These are phyloP conservation scores for Phialocephala sp. DNA, from an alignment of 2,329 filamentous ascomycete genomes.

Conservation along the genomic window DNA sequence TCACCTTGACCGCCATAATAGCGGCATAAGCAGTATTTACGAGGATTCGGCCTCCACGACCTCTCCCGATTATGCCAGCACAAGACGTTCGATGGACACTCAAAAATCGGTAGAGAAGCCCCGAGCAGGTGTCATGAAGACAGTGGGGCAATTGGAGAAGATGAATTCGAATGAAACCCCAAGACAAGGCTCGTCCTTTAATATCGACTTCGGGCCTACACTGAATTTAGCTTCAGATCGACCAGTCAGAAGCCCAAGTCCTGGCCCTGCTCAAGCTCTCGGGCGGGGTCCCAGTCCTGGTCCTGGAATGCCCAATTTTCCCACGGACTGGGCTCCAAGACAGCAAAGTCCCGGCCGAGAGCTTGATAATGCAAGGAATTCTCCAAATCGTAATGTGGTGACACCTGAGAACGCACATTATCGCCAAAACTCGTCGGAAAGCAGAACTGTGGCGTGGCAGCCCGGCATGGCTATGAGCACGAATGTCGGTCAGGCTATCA, in stretches of 20 bases:
- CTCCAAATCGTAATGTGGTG: slow-evolving; percentile 49
- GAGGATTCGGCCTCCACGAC: slow-evolving; percentile 68
- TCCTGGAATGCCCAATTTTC: slow-evolving; percentile 56
- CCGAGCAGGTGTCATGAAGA: slow-evolving; percentile 80
- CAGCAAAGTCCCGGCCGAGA: slow-evolving; percentile 29
- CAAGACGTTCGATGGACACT: slow-evolving; percentile 40
- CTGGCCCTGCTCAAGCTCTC: slow-evolving; percentile 65
- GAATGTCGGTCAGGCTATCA: slow-evolving; percentile 54
- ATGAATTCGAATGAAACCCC: slow-evolving; percentile 15
- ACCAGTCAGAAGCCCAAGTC: slow-evolving; percentile 33
- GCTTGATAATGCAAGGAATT: slow-evolving; percentile 42
- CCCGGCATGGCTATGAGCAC: slow-evolving; percentile 65
- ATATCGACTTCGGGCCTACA: slow-evolving; percentile 86
- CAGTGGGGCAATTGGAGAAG: slow-evolving; percentile 59
- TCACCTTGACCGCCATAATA: slow-evolving; percentile 44
- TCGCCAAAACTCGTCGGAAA: slow-evolving; percentile 57
- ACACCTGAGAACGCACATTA: slow-evolving; percentile 45
- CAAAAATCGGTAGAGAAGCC: slow-evolving; percentile 66
- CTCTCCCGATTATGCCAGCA: slow-evolving; percentile 81
- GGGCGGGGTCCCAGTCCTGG: slow-evolving; percentile 51
- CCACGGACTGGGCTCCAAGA: slow-evolving; percentile 22
- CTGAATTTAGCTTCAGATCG: slow-evolving; percentile 53
- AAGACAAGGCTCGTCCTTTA: slow-evolving; percentile 53
- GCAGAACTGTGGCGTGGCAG: slow-evolving; percentile 79
- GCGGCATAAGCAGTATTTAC: slow-evolving; percentile 51